Evolutionary conservation across 306 rosid species (phyloP), one percentile per base, ranked within the genome.

Genomic region (Sesbania bispinosa): DNA sequence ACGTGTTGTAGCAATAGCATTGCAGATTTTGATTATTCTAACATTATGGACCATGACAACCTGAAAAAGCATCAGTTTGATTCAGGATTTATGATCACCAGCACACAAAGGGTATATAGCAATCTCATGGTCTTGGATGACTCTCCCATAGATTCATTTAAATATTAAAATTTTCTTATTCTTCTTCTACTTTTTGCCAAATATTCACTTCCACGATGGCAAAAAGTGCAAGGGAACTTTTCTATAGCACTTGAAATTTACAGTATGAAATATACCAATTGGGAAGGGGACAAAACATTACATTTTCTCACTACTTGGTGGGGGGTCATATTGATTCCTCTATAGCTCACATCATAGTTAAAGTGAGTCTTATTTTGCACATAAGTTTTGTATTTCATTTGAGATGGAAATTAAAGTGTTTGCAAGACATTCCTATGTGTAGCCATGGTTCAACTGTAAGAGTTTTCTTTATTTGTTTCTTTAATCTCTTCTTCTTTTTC

Each of bases 171-270:
- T 6, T 15, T 33, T 18, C n/a, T n/a, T n/a, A n/a, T 41, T 16
- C 10, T 51, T 14, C 5, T 10, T 0, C 7, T 4, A 19, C 21
- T 21, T 52, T 77, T 19, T 41, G 41, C 62, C 19, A 76, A 39
- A 55, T 42, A 58, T 76, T 71, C 71, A 67, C 67, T 71, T 69
- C 58, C 76, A 74, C 36, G 32, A 53, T 54, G 57, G 43, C 81
- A 50, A 79, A 79, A 75, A 64, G 77, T 64, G 73, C 52, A 63
- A 18, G 33, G 13, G 0, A 46, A 50, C 75, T 64, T 77, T 61
- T 59, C 51, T 16, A 20, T 10, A 5, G 29, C 67, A 48, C 76
- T 78, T 48, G 59, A 50, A 36, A 19, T 67, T 36, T 41, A 5
- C 20, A 19, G 57, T 9, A 62, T 26, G 50, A 66, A 24, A 73